phyloP scores from a whole-genome alignment of 2,329 filamentous ascomycete species.

The Fusarium napiforme region DNA sequence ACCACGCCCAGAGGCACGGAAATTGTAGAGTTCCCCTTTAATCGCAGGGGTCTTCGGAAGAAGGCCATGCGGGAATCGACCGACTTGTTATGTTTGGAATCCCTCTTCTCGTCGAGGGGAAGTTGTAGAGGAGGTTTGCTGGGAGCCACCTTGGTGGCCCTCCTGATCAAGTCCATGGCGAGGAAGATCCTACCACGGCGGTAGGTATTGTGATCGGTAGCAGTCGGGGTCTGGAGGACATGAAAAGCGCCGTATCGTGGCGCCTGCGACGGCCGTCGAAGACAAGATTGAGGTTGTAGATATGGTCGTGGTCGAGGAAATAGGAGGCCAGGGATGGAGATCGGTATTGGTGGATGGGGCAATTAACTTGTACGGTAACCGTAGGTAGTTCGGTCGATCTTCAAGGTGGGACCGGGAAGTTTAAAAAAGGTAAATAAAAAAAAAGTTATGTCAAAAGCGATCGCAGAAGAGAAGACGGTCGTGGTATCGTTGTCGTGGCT shows the following conservation, averaged over 20 bases:
- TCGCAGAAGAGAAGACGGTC: constrained; percentile 22
- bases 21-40: constrained; percentile 91
- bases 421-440: neutral
- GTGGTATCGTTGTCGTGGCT: constrained; percentile 36
- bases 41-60: constrained; percentile 84
- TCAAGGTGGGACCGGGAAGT: constrained; percentile 13
- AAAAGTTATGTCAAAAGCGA: constrained; percentile 9
- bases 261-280: constrained; percentile 37
- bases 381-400: constrained; percentile 24
- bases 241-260: constrained; percentile 45
- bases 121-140: constrained; percentile 55
- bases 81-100: constrained; percentile 53
- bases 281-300: neutral
- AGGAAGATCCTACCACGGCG: constrained; percentile 42
- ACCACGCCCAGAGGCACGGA: constrained; percentile 94
- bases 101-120: constrained; percentile 62
- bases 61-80: constrained; percentile 74
- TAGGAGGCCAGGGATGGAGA: constrained; percentile 27
- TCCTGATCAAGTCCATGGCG: constrained; percentile 68
- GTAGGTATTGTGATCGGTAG: constrained; percentile 55
- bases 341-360: constrained; percentile 16
- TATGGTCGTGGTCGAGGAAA: neutral
- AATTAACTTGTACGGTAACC: constrained; percentile 8
- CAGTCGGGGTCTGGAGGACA: constrained; percentile 43
- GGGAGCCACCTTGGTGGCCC: constrained; percentile 63